Evolutionary conservation across 1,139 yeast genomes (phyloP).

Genomic region (Saccharomyces hybrid): DNA sequence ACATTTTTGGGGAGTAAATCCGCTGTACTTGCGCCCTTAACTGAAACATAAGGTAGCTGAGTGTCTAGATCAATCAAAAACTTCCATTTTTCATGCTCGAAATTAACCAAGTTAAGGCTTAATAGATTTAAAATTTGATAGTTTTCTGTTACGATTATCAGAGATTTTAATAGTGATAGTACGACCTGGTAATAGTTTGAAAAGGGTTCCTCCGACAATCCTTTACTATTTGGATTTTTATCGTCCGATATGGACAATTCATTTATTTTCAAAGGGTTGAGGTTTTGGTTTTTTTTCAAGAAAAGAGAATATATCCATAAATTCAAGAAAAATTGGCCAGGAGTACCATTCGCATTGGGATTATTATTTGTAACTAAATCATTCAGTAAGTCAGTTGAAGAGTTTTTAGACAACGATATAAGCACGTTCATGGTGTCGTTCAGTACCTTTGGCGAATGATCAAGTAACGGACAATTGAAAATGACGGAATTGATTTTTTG

Average conservation of each 20-base stretch:
- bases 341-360: constrained; percentile 20
- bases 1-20: neutral
- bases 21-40: constrained; percentile 20
- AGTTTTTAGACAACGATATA: constrained; percentile 51
- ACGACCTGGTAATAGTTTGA: constrained; percentile 36
- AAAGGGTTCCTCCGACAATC: neutral
- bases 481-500: constrained; percentile 40
- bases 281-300: constrained; percentile 36
- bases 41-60: constrained; percentile 45
- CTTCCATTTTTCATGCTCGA: constrained; percentile 44
- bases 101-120: constrained; percentile 39
- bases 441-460: constrained; percentile 42
- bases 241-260: neutral
- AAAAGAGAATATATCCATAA: constrained; percentile 62
- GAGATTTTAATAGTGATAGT: constrained; percentile 41
- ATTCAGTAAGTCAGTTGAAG: constrained; percentile 37
- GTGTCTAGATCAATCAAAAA: constrained; percentile 39
- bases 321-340: constrained; percentile 31
- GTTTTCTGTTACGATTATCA: constrained; percentile 38
- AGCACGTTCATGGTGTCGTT: constrained; percentile 61
- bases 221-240: neutral
- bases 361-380: constrained; percentile 33
- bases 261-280: constrained; percentile 23
- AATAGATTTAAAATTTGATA: constrained; percentile 34
- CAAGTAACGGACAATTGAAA: constrained; percentile 21